Conservation (phyloP, 257 asterid species). For the Solanum clarkiae region DNA sequence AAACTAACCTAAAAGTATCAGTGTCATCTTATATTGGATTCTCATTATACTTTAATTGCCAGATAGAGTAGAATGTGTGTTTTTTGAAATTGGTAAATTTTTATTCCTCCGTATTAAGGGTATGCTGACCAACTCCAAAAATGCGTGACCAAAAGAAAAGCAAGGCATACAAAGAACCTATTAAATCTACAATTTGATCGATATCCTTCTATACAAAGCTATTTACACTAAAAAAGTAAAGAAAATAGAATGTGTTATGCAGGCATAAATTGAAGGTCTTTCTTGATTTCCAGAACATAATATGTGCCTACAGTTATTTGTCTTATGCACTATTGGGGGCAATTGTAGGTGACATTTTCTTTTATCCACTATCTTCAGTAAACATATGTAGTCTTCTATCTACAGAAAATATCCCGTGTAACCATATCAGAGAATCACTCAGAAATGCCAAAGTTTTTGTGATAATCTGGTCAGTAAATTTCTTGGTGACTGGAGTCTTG, state of each 20-base stretch:
- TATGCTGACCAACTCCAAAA: not conserved
- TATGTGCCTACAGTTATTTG: not conserved
- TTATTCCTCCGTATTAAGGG: not conserved
- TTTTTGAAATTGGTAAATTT: not conserved
- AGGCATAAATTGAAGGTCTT: not conserved
- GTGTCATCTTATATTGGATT: not conserved
- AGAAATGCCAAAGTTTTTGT: not conserved
- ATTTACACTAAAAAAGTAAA: not conserved
- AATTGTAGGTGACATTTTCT: not conserved
- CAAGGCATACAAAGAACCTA: not conserved
- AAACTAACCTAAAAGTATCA: not conserved
- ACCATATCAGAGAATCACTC: not conserved
- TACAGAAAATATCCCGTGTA: not conserved
- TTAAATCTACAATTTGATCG: not conserved
- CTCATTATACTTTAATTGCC: not conserved
- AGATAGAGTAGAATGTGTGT: not conserved
- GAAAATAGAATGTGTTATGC: not conserved
- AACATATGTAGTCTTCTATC: not conserved
- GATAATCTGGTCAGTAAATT: not conserved
- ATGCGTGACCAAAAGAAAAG: not conserved
- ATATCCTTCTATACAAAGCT: not conserved
- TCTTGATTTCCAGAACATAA: not conserved
- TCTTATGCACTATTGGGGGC: not conserved
- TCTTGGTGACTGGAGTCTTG: not conserved
- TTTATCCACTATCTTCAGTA: not conserved